Evolutionary conservation across 306 rosid genomes (phyloP).

Genomic region (Inga leiocalycina): DNA sequence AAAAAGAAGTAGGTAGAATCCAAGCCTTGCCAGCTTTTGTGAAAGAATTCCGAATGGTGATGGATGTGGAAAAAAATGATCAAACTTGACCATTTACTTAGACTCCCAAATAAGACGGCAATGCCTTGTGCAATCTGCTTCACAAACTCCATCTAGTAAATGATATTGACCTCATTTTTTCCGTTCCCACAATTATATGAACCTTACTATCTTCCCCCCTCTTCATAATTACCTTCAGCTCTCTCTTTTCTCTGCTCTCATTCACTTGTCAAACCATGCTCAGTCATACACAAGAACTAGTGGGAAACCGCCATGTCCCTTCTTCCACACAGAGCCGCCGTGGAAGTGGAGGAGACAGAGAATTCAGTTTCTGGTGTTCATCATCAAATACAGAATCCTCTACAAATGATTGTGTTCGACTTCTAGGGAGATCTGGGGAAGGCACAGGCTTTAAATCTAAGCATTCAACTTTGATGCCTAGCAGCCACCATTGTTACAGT

Average conservation of each 20-base stretch:
- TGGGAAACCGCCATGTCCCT: constrained; percentile 18
- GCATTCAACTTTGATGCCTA: constrained; percentile 40
- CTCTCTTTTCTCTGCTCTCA: constrained; percentile 9
- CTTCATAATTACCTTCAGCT: constrained; percentile 8
- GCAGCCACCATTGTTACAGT: constrained; percentile 28
- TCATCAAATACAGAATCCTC: constrained; percentile 27
- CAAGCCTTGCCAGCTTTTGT: neutral
- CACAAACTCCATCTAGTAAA: constrained; percentile 33
- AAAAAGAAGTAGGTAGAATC: neutral
- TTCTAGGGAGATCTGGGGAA: constrained; percentile 16
- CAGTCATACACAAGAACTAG: constrained; percentile 24
- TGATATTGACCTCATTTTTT: constrained; percentile 30
- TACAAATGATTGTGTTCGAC: constrained; percentile 24
- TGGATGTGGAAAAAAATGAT: constrained; percentile 40
- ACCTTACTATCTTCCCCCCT: constrained; percentile 5
- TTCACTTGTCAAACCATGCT: constrained; percentile 48
- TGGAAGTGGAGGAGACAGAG: constrained; percentile 45
- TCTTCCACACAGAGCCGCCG: constrained; percentile 26
- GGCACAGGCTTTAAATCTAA: constrained; percentile 13
- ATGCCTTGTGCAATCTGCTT: constrained; percentile 33
- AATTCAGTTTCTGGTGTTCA: constrained; percentile 61
- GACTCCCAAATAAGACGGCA: constrained; percentile 61
- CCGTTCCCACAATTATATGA: constrained; percentile 18
- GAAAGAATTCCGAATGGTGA: neutral
- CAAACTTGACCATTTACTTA: constrained; percentile 33